These are phyloP conservation scores for Adenanthera pavonina DNA, from an alignment of 306 rosid genomes.

Conservation along the genomic window DNA sequence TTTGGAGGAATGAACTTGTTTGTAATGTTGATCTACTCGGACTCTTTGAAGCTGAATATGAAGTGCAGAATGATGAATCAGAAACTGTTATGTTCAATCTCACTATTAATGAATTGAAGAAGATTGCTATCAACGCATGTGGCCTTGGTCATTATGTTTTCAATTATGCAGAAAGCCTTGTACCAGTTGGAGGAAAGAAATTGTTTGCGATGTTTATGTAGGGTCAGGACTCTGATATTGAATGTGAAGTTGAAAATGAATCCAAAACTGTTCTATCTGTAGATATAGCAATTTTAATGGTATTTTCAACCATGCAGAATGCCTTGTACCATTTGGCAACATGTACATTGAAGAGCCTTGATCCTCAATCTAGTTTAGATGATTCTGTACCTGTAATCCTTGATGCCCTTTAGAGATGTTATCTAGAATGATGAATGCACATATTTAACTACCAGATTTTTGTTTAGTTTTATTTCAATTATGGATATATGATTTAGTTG, in stretches of 20 bases:
- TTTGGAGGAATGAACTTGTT: not conserved
- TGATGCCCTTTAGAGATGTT: not conserved
- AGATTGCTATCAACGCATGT: not conserved
- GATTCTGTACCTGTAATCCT: not conserved
- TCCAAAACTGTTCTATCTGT: no score
- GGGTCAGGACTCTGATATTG: no score
- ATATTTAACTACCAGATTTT: no score
- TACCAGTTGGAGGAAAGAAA: slow-evolving; percentile 12
- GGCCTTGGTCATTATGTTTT: not conserved
- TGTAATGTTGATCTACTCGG: no score
- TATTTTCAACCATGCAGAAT: no score
- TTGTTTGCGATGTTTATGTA: no score
- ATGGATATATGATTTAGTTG: not conserved
- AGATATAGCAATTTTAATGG: no score
- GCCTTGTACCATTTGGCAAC: no score
- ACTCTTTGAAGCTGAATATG: not conserved
- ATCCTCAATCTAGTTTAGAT: not conserved
- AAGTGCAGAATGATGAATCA: not conserved
- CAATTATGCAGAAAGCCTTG: slow-evolving; percentile 35
- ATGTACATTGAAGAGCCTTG: not conserved
- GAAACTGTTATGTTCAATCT: not conserved
- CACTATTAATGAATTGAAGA: not conserved
- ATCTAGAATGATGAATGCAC: not conserved
- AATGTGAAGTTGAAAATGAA: no score
- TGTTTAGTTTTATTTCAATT: not conserved